Percentiles rank a stretch among this genome's conserved stretches.
phyloP scores from a whole-genome alignment of 768 basidiomycete species.

The Vishniacozyma victoriae region DNA sequence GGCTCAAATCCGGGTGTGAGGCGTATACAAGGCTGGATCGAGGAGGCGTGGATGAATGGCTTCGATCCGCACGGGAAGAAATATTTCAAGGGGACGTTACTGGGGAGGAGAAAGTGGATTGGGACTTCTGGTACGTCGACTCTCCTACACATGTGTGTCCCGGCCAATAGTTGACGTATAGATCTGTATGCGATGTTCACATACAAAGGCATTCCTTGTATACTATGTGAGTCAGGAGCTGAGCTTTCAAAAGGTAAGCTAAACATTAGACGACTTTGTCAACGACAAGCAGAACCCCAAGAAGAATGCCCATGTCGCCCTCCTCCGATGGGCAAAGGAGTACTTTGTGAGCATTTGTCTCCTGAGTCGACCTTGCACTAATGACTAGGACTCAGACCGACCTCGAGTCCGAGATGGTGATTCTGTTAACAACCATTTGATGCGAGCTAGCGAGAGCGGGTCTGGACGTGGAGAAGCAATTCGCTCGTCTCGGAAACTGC shows the following conservation, averaged over 20 bases:
- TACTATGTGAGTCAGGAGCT: constrained; percentile 5
- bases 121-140: constrained; percentile 63
- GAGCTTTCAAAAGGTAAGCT: too few relatives aligned
- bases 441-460: constrained; percentile 43
- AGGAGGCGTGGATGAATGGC: constrained; percentile 72
- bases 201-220: constrained; percentile 75
- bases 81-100: constrained; percentile 55
- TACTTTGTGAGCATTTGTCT: constrained; percentile 57
- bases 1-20: constrained; percentile 58
- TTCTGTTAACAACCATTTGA: constrained; percentile 55
- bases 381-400: too few relatives aligned
- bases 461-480: constrained; percentile 51
- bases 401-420: too few relatives aligned
- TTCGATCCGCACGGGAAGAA: constrained; percentile 66
- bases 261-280: too few relatives aligned
- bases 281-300: too few relatives aligned
- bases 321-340: constrained; percentile 67
- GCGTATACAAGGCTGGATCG: constrained; percentile 71
- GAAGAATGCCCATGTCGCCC: constrained; percentile 50
- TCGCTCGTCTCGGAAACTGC: constrained; percentile 61
- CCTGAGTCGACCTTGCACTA: too few relatives aligned
- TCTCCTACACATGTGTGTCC: not conserved
- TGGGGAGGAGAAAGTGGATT: constrained; percentile 66
- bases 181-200: constrained; percentile 75
- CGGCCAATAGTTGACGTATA: constrained; percentile 26